A percentile compares a stretch with the other conserved stretches of the same genome.
phyloP scores from a whole-genome alignment of 78 protist species.

The Isochrysis galbana region DNA sequence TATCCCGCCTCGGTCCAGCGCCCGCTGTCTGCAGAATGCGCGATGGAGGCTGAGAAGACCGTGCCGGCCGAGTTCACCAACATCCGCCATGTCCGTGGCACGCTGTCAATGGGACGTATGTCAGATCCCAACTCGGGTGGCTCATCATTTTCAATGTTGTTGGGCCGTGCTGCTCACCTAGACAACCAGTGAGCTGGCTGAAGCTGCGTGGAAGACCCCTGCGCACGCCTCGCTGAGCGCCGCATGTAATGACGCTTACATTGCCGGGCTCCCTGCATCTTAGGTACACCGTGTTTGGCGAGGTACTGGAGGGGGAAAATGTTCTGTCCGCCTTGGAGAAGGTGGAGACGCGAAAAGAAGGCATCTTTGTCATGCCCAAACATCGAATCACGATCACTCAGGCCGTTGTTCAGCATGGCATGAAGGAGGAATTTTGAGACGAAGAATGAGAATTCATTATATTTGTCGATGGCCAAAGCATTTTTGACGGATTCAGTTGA shows the following conservation, averaged over 20 bases:
- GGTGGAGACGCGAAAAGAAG: conserved; percentile 18
- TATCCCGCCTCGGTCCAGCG: neutral
- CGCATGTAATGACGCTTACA: no score
- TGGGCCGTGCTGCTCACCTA: conserved; percentile 17
- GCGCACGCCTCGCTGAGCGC: no score
- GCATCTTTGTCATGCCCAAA: conserved; percentile 38
- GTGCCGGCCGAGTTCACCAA: neutral
- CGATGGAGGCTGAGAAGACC: neutral
- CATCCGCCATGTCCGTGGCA: conserved; percentile 19
- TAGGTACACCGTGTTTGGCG: conserved; percentile 34
- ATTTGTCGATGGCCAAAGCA: no score
- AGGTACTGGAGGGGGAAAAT: neutral
- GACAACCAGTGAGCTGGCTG: conserved; percentile 9
- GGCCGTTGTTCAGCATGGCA: neutral
- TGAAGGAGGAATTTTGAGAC: no score
- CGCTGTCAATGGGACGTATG: conserved; percentile 34
- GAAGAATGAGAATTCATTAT: no score
- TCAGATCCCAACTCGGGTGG: neutral
- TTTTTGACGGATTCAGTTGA: no score
- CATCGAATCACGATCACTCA: neutral
- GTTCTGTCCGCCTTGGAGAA: neutral
- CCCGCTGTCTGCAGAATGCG: neutral
- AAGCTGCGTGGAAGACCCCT: no score
- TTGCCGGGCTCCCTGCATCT: no score
- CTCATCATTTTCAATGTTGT: conserved; percentile 29